Evolutionary conservation across 257 asterid species (phyloP).

Genomic region (Solanum rostratum): DNA sequence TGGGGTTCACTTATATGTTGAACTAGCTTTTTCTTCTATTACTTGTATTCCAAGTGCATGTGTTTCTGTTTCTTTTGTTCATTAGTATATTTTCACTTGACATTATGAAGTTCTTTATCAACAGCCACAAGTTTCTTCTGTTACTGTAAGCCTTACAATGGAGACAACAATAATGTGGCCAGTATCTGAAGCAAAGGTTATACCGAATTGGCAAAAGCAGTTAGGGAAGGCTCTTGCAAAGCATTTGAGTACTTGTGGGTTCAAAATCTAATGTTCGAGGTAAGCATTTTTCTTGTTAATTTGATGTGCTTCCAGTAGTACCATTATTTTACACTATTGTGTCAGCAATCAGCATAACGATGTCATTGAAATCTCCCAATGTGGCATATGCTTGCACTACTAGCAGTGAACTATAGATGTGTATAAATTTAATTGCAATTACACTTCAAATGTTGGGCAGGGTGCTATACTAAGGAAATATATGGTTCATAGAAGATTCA

Average conservation of each 20-base stretch:
- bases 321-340: background rate
- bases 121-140: slow-evolving; percentile 91
- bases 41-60: background rate
- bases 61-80: background rate
- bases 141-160: slow-evolving; percentile 79
- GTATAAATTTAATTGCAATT: background rate
- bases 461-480: background rate
- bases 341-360: background rate
- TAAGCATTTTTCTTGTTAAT: slow-evolving; percentile 5
- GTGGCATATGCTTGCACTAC: background rate
- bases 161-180: slow-evolving; percentile 97
- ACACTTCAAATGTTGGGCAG: background rate
- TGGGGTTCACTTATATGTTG: background rate
- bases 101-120: slow-evolving; percentile 7
- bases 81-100: background rate
- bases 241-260: slow-evolving; percentile 89
- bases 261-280: slow-evolving; percentile 77
- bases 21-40: background rate
- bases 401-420: background rate
- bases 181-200: slow-evolving; percentile 65
- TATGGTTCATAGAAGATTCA: background rate
- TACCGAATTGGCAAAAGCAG: slow-evolving; percentile 73
- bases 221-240: slow-evolving; percentile 89
- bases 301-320: background rate
- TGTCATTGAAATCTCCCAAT: background rate